phyloP scores from a whole-genome alignment of 2,329 filamentous ascomycete species.

The Calonectria hawksworthii region DNA sequence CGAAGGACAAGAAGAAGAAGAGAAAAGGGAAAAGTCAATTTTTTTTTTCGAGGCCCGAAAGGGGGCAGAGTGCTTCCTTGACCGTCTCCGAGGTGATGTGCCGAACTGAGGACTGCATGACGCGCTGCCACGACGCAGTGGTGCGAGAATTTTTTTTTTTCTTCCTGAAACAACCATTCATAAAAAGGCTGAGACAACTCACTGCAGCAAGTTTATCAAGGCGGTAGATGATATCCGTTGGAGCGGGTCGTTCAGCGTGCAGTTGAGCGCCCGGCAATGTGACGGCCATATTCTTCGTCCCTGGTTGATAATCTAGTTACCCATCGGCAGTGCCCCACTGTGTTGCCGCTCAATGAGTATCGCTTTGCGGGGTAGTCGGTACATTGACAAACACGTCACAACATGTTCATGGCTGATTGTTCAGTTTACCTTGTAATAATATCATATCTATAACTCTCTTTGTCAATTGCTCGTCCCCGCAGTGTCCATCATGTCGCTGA shows the following conservation, averaged over 20 bases:
- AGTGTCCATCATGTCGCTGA: not conserved
- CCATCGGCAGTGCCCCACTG: not conserved
- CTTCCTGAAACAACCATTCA: not conserved
- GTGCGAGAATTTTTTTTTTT: not conserved
- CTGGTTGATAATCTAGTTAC: not conserved
- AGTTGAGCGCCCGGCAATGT: not conserved
- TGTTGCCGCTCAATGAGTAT: not conserved
- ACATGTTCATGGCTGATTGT: not conserved
- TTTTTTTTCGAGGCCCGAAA: not conserved
- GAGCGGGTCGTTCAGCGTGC: not conserved
- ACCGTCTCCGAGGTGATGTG: not conserved
- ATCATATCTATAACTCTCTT: not conserved
- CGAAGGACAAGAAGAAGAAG: not conserved
- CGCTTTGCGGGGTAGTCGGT: slow-evolving; percentile 19
- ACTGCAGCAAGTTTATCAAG: not conserved
- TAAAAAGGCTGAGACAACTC: not conserved
- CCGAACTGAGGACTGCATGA: not conserved
- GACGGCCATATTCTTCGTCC: slow-evolving; percentile 1
- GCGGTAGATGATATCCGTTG: slow-evolving; percentile 3
- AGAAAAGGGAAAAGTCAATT: not conserved
- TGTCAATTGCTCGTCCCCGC: not conserved
- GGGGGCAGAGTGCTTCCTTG: not conserved
- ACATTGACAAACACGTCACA: not conserved
- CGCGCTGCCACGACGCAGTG: not conserved
- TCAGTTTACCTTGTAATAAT: not conserved